A percentile compares a stretch with the other conserved stretches of the same genome.
Conservation (phyloP, 164 flowering plant genomes). For the Amborella trichopoda region DNA sequence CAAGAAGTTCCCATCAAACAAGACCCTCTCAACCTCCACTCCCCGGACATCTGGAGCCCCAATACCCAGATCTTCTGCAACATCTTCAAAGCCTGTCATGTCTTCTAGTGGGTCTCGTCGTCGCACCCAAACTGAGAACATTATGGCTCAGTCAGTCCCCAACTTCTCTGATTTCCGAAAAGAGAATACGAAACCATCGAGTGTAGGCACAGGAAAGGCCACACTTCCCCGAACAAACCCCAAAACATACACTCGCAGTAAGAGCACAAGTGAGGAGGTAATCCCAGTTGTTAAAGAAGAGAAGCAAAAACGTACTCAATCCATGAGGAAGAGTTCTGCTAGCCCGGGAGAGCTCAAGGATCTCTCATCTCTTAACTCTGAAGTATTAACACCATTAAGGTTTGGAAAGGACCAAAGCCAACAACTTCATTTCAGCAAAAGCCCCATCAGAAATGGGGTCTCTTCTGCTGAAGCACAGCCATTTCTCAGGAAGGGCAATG, state of each 20-base stretch:
- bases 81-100: slow-evolving; percentile 39
- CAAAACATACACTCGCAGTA: slow-evolving; percentile 50
- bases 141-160: slow-evolving; percentile 90
- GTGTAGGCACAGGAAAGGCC: slow-evolving; percentile 38
- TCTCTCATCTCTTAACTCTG: slow-evolving; percentile 27
- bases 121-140: slow-evolving; percentile 51
- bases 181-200: slow-evolving; percentile 75
- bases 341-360: slow-evolving; percentile 44
- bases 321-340: slow-evolving; percentile 44
- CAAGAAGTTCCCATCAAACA: slow-evolving; percentile 43
- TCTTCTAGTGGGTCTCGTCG: slow-evolving; percentile 41
- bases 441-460: too few species aligned
- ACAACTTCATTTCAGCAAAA: slow-evolving; percentile 20
- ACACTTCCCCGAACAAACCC: slow-evolving; percentile 40
- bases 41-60: slow-evolving; percentile 46
- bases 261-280: slow-evolving; percentile 53
- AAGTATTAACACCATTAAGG: slow-evolving; percentile 29
- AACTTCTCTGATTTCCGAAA: slow-evolving; percentile 81
- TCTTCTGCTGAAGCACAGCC: slow-evolving; percentile 37
- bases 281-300: slow-evolving; percentile 44
- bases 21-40: slow-evolving; percentile 40
- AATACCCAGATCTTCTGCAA: slow-evolving; percentile 40
- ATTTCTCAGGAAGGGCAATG: slow-evolving; percentile 56
- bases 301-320: slow-evolving; percentile 41
- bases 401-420: slow-evolving; percentile 43